phyloP scores from a whole-genome alignment of 768 basidiomycete species.

The Naganishia randhawae region DNA sequence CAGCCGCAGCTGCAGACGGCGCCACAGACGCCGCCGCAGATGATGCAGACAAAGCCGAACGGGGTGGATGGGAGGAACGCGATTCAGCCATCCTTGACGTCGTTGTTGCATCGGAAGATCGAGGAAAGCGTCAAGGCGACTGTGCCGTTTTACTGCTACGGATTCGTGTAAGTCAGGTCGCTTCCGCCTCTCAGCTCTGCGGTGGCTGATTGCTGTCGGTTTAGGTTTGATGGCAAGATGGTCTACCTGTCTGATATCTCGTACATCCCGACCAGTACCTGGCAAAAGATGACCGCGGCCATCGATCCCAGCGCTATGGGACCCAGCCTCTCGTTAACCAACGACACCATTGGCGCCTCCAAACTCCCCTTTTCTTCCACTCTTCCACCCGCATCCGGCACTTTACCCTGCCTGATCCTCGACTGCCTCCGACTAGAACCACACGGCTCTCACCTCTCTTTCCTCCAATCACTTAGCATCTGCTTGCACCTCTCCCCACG shows the following conservation, averaged over 20 bases:
- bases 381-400: conserved; percentile 37
- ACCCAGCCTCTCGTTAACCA: background rate
- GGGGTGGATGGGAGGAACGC: background rate
- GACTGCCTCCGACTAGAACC: conserved; percentile 67
- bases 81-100: conserved; percentile 17
- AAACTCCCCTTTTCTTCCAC: conserved; percentile 48
- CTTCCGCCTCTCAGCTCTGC: too few species aligned
- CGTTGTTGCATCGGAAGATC: conserved; percentile 5
- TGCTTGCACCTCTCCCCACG: conserved; percentile 61
- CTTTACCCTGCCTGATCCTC: conserved; percentile 62
- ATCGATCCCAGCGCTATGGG: background rate
- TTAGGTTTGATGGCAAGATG: conserved; percentile 57
- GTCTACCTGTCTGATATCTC: conserved; percentile 81
- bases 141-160: conserved; percentile 48
- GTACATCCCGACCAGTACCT: conserved; percentile 69
- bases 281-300: conserved; percentile 50
- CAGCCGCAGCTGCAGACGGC: conserved; percentile 29
- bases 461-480: conserved; percentile 61
- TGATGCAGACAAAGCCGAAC: background rate
- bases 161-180: conserved; percentile 44
- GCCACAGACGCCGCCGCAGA: conserved; percentile 28
- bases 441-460: conserved; percentile 76
- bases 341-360: conserved; percentile 10
- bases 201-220: background rate
- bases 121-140: conserved; percentile 18